Base-by-base conservation (phyloP, 2,329 filamentous ascomycete species). In the Cladosporium sp. region DNA sequence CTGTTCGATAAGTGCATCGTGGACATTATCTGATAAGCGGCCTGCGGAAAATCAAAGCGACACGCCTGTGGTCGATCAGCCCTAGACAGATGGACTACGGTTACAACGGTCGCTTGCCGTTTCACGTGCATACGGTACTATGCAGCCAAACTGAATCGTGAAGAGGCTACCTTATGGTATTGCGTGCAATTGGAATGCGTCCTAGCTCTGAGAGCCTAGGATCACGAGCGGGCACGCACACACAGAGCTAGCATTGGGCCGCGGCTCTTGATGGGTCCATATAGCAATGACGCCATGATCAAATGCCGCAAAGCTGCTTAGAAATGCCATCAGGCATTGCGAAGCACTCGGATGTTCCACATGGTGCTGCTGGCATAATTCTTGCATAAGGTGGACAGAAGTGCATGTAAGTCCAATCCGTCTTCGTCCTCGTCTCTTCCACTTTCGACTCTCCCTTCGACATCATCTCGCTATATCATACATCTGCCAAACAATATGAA, bases 401-500 rank as follows among this genome's bases (percentile, higher is more conserved):
- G 20, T 28, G 15, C 9, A 47, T 25, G 25, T 25, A 25, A 25
- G 8, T 34, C 30, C 30, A 2, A 11, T 34, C 9, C 11, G 30
- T 34, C 30, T 34, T 9, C 30, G 30, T 9, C 8, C 30, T 34
- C 30, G 3, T 12, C 11, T 54, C 36, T 42, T 19, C 9, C 14
- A 1, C 22, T 42, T 14, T 42, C 1, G 4, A 42, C 8, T 19
- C 14, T 42, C 8, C 6, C 25, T 47, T 12, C 25, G 3, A 25
- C 25, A 25, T 25, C 25, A 25, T 25, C 25, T 12, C 7, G 28
- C 15, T n/a, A 30, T 30, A 30, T 3, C 7, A 28, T 17, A 45
- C 15, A 36, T 17, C 15, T 49, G 20, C 8, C 14, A 20, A 57
- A 50, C 45, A 64, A 45, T 9, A 72, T 72, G 70, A 75, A 75